These are phyloP conservation scores for Candida easanensis DNA, from an alignment of 805 yeast species.

Conservation along the genomic window DNA sequence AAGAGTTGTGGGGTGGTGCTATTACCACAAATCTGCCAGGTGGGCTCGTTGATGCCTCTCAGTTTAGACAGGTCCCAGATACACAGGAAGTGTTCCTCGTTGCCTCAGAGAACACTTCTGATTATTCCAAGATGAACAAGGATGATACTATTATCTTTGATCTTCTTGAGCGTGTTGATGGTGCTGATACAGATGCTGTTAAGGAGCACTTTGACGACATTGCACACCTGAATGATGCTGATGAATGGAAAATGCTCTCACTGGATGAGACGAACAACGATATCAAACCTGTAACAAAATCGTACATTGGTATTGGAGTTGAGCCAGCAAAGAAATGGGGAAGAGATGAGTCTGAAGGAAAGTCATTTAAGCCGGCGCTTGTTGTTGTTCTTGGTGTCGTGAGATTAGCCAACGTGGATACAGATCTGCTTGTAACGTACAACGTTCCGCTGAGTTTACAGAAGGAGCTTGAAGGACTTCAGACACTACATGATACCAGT, in stretches of 20 bases:
- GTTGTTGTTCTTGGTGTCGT: slow-evolving; percentile 56
- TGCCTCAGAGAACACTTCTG: slow-evolving; percentile 30
- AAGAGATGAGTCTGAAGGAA: slow-evolving; percentile 27
- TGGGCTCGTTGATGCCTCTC: slow-evolving; percentile 71
- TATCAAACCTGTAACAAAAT: slow-evolving; percentile 16
- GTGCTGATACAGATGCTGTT: slow-evolving; percentile 41
- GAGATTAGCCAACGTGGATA: slow-evolving; percentile 45
- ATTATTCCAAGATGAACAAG: slow-evolving; percentile 33
- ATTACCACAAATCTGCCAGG: slow-evolving; percentile 56
- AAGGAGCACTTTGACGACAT: slow-evolving; percentile 56
- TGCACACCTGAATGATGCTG: slow-evolving; percentile 39
- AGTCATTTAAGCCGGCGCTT: slow-evolving; percentile 33
- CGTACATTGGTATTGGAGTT: slow-evolving; percentile 35
- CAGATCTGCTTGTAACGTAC: slow-evolving; percentile 61
- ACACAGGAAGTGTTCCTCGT: slow-evolving; percentile 87
- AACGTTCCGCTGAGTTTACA: slow-evolving; percentile 50
- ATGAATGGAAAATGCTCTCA: slow-evolving; percentile 33
- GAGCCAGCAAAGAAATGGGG: slow-evolving; percentile 57
- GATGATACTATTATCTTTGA: slow-evolving; percentile 66
- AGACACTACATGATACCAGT: slow-evolving; percentile 2
- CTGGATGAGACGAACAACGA: slow-evolving; percentile 15
- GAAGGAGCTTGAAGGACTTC: slow-evolving; percentile 28
- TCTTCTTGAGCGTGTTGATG: slow-evolving; percentile 50
- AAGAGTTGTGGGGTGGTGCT: slow-evolving; percentile 80
- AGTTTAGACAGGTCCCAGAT: slow-evolving; percentile 82